Evolutionary conservation across 805 yeast species (phyloP), one percentile per base, ranked within the genome.

Genomic region (Saccharomycopsis fodiens): DNA sequence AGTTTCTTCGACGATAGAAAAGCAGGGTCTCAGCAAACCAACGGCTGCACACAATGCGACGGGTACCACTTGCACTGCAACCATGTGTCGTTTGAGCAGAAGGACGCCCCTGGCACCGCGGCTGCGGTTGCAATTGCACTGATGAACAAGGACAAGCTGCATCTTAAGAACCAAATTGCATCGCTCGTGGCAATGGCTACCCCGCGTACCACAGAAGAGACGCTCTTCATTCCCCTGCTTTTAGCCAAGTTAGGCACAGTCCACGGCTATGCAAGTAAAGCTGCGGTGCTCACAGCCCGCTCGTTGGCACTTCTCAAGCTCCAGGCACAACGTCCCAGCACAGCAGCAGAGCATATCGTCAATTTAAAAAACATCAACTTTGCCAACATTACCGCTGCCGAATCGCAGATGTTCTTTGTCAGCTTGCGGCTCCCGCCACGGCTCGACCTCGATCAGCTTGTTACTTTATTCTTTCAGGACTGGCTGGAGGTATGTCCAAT

Each of bases 121-220:
- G 87, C 88, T 3, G 78, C 81, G 27, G 76, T 82, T 67, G 74
- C 73, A 5, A 48, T 51, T 21, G 47, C 47, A 22, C 44, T 46
- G n/a, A 34, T 35, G 21, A 48, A 51, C 4, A 37, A 44, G 13
- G 50, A 51, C 27, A 44, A 42, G 36, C 62, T 67, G 38, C 70
- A 71, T 45, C 70, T 72, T 50, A 65, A 63, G 41, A 64, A 69
- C 51, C 73, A 72, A 54, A 58, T 76, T 42, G 76, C 81, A 1
- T 71, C 72, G 19, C 59, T 76, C 22, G 87, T 83, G 3, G 85
- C 91, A 0, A 71, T 82, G 50, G 75, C 91, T 0, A 73, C 82
- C 7, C 93, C 91, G 4, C 66, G 93, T 57, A 74, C 84, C 15
- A 83, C 91, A 0, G 89, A 82, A 54, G 93, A 84, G 57, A 82